A percentile compares a stretch with the other conserved stretches of the same genome.
phyloP scores from a whole-genome alignment of 1,139 yeast genomes.

The Petasospora fabianii region DNA sequence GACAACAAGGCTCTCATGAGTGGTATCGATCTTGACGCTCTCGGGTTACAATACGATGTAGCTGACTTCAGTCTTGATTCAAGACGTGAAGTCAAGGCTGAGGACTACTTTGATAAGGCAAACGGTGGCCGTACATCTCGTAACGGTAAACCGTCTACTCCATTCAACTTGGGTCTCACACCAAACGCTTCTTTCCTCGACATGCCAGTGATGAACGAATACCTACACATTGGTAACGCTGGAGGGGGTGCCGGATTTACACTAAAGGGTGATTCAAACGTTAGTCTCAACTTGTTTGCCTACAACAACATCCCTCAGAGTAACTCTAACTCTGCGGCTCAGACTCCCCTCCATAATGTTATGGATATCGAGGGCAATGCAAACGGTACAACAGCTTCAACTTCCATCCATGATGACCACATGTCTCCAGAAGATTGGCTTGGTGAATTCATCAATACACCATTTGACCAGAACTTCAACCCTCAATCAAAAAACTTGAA shows the following conservation, averaged over 20 bases:
- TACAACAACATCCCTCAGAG: constrained; percentile 13
- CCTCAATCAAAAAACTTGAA: constrained; percentile 38
- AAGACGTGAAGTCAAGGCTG: constrained; percentile 8
- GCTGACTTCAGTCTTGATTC: constrained; percentile 29
- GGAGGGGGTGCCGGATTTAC: constrained; percentile 33
- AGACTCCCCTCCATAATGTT: constrained; percentile 11
- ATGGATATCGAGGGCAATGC: constrained; percentile 4
- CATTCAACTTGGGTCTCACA: constrained; percentile 36
- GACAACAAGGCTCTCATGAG: constrained; percentile 34
- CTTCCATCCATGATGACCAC: constrained; percentile 18
- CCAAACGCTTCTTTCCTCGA: constrained; percentile 31
- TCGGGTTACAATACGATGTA: constrained; percentile 34
- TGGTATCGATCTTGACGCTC: constrained; percentile 37
- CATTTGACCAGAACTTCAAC: constrained; percentile 48
- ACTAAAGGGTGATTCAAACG: constrained; percentile 11
- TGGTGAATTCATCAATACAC: constrained; percentile 59
- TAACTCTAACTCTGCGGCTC: constrained; percentile 9
- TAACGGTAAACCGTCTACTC: constrained; percentile 25
- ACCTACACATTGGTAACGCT: constrained; percentile 28
- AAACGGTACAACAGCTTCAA: constrained; percentile 15
- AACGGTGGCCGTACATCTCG: constrained; percentile 2
- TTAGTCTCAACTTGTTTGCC: constrained; percentile 23
- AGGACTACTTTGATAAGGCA: constrained; percentile 12
- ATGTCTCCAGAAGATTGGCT: constrained; percentile 53
- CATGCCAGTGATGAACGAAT: constrained; percentile 28